Evolutionary conservation across 2,329 filamentous ascomycete genomes (phyloP).

Genomic region (Verticillium longisporum): DNA sequence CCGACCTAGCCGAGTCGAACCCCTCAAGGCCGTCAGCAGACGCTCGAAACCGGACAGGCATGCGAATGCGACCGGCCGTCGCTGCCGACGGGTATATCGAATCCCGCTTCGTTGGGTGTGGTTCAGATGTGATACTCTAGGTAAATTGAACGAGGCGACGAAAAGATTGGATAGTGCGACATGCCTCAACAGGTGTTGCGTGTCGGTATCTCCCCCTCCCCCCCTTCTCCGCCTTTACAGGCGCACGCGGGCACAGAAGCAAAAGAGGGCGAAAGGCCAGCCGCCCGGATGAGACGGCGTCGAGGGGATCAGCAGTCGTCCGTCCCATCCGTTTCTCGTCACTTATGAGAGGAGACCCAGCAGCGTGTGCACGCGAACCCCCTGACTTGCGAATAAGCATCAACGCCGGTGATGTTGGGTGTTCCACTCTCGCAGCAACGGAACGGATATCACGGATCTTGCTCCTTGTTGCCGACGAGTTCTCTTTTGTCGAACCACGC

Average conservation of each 20-base stretch:
- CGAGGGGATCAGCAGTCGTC: neutral
- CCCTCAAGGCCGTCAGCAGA: neutral
- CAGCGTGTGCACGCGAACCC: neutral
- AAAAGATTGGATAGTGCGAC: neutral
- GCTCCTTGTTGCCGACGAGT: neutral
- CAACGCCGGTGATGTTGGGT: neutral
- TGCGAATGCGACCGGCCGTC: neutral
- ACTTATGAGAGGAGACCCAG: neutral
- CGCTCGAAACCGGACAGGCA: neutral
- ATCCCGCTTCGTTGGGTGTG: neutral
- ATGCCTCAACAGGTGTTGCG: neutral
- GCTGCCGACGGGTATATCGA: neutral
- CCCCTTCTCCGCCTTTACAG: too few species aligned
- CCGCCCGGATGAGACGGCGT: neutral
- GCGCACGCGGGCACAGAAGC: neutral
- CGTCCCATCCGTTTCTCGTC: neutral
- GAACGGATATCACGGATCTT: neutral
- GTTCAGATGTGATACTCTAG: neutral
- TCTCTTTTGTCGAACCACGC: too few species aligned
- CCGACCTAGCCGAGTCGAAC: neutral
- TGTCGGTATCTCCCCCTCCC: neutral
- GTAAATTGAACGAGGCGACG: neutral
- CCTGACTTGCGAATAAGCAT: neutral
- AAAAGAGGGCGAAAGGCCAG: neutral
- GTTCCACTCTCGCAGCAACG: neutral